Evolutionary conservation across 1,139 yeast species (phyloP).

Genomic region (Saccharomycopsis hybrid): DNA sequence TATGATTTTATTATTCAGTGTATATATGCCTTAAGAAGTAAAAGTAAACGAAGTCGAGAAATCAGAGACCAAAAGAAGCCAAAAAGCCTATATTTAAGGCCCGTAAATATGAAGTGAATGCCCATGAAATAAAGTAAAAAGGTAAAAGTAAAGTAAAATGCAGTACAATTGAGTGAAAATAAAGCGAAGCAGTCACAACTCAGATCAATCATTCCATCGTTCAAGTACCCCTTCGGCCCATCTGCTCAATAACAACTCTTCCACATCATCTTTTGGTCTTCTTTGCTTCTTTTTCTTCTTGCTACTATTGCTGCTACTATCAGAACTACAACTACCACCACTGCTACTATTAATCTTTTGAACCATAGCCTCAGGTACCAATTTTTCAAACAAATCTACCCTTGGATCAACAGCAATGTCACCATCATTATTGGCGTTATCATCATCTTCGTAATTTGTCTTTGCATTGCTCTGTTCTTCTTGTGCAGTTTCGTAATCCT

Average conservation of each 20-base stretch:
- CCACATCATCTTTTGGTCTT: conserved; percentile 35
- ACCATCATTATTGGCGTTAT: background rate
- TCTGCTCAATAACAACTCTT: conserved; percentile 38
- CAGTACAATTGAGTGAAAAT: too few relatives aligned
- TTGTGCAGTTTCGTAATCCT: background rate
- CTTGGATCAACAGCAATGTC: background rate
- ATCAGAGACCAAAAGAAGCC: too few relatives aligned
- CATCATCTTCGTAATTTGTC: background rate
- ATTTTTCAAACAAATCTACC: conserved; percentile 6
- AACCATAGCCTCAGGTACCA: conserved; percentile 6
- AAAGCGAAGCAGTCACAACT: background rate
- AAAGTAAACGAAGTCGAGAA: too few relatives aligned
- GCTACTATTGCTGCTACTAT: too few relatives aligned
- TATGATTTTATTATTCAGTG: too few relatives aligned
- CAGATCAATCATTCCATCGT: conserved; percentile 22
- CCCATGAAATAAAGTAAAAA: too few relatives aligned
- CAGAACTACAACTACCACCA: too few relatives aligned
- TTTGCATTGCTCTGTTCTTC: background rate
- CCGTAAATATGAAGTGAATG: too few relatives aligned
- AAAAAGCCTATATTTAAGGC: too few relatives aligned
- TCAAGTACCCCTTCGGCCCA: conserved; percentile 38
- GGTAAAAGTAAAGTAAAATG: too few relatives aligned
- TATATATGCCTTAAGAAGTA: too few relatives aligned
- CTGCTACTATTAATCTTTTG: too few relatives aligned
- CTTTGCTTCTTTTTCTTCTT: background rate